Evolutionary conservation across 495 filamentous ascomycete species (phyloP), one percentile per base, ranked within the genome.

Genomic region (Penicillium antarcticum): DNA sequence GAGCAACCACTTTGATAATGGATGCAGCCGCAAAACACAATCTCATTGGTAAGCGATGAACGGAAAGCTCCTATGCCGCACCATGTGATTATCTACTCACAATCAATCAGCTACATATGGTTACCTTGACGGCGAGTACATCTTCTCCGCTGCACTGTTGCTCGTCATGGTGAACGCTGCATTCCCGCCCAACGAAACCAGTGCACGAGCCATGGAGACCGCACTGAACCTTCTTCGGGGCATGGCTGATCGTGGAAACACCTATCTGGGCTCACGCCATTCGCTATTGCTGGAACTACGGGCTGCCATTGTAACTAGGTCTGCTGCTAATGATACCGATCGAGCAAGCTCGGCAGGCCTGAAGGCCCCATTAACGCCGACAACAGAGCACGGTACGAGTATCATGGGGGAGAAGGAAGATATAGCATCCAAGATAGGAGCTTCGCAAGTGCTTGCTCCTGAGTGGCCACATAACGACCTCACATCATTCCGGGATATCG

Each of bases 121-220:
- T 10, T 79, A 77, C 49, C 71, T 78, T 50, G 76, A 79, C 37
- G 68, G 69, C 3, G 74, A 79, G 43, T 76, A 79, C 42, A 61
- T 70, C 18, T 79, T 79, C 48, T 74, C 71, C 1, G 75, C 75
- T 4, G 72, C 74, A 11, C 61, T 79, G 12, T 57, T 79, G 6
- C 67, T 79, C 9, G 69, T 79, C 34, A 75, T 79, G 74, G 71
- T 76, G 6, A 76, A 76, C 57, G 69, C 68, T 2, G 74, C 71
- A 8, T 78, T 79, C 37, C 76, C 74, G 2, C 45, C 60, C 21
- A 67, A 70, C 26, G 65, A 68, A 36, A 55, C 56, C 5, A 77
- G 67, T 50, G 63, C 58, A 3, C 51, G 58, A 3, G 60, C 69
- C 6, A 78, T 79, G 76, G 68, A 72, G 24, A 67, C 59, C 2